Percentiles rank a stretch among this genome's conserved stretches.
Evolutionary conservation across 768 basidiomycete genomes (phyloP).

Genomic region (Rubroboletus satanas): DNA sequence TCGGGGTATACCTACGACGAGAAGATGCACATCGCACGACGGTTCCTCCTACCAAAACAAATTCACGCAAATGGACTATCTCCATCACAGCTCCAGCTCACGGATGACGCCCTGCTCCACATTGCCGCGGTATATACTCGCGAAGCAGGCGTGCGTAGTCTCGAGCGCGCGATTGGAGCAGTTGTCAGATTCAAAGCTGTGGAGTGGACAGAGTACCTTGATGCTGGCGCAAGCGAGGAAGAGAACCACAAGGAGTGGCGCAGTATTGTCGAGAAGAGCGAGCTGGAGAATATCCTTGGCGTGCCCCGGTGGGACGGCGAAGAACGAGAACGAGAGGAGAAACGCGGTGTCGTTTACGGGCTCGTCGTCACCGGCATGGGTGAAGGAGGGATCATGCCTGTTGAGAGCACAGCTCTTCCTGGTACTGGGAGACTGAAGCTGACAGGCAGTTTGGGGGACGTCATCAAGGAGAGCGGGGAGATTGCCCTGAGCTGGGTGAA

Average conservation of each 20-base stretch:
- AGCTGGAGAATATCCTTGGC: constrained; percentile 84
- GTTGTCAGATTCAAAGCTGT: constrained; percentile 93
- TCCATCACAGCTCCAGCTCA: constrained; percentile 55
- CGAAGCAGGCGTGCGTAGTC: constrained; percentile 88
- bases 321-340: constrained; percentile 70
- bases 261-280: constrained; percentile 55
- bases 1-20: constrained; percentile 87
- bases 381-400: constrained; percentile 79
- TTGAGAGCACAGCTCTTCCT: constrained; percentile 78
- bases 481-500: constrained; percentile 93
- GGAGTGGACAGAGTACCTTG: constrained; percentile 72
- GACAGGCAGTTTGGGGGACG: constrained; percentile 84
- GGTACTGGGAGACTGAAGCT: constrained; percentile 70
- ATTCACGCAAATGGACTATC: constrained; percentile 72
- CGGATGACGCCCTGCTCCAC: constrained; percentile 64
- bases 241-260: constrained; percentile 45
- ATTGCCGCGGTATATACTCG: constrained; percentile 80
- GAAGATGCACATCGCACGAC: constrained; percentile 84
- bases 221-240: constrained; percentile 18
- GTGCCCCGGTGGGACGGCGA: constrained; percentile 76
- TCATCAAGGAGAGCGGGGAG: constrained; percentile 90
- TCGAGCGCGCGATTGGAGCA: constrained; percentile 82
- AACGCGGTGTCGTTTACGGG: constrained; percentile 77
- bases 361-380: constrained; percentile 87
- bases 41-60: constrained; percentile 89